phyloP scores from a whole-genome alignment of 1,284 basidiomycete genomes.

The Exobasidium rhododendri region DNA sequence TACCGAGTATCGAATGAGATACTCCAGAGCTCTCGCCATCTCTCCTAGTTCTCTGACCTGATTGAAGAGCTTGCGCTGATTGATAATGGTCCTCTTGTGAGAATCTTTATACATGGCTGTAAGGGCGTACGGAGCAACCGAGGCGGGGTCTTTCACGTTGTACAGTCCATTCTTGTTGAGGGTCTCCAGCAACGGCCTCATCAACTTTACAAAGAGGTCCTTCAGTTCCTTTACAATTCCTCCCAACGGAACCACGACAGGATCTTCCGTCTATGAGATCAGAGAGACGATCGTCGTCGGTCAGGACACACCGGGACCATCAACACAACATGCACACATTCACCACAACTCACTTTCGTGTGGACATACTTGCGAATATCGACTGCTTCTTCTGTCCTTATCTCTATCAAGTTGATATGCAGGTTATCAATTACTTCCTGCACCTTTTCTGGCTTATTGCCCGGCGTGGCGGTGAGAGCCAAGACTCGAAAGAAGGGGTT shows the following conservation, averaged over 20 bases:
- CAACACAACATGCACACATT: not conserved
- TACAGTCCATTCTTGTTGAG: conserved; percentile 37
- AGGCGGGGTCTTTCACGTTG: conserved; percentile 32
- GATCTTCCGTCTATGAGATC: conserved; percentile 31
- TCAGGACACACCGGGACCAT: not conserved
- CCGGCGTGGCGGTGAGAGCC: conserved; percentile 93
- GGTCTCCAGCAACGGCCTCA: conserved; percentile 43
- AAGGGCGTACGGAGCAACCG: conserved; percentile 33
- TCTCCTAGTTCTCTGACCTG: conserved; percentile 28
- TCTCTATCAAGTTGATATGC: conserved; percentile 95
- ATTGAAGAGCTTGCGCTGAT: not conserved
- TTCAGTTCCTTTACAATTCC: conserved; percentile 43
- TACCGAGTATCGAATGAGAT: conserved; percentile 69
- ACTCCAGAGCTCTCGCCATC: conserved; percentile 47
- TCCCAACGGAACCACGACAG: conserved; percentile 39
- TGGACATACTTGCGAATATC: conserved; percentile 85
- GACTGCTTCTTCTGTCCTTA: conserved; percentile 83
- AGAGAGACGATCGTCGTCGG: not conserved
- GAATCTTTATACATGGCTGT: not conserved
- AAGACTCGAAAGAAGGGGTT: conserved; percentile 91
- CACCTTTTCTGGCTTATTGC: conserved; percentile 76
- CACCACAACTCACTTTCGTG: conserved; percentile 63
- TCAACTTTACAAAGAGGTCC: conserved; percentile 52
- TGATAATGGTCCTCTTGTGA: conserved; percentile 4
- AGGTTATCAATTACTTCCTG: conserved; percentile 88